These are phyloP conservation scores for Haemoproteus tartakovskyi DNA, from an alignment of 169 alveolate genomes.

Conservation along the genomic window DNA sequence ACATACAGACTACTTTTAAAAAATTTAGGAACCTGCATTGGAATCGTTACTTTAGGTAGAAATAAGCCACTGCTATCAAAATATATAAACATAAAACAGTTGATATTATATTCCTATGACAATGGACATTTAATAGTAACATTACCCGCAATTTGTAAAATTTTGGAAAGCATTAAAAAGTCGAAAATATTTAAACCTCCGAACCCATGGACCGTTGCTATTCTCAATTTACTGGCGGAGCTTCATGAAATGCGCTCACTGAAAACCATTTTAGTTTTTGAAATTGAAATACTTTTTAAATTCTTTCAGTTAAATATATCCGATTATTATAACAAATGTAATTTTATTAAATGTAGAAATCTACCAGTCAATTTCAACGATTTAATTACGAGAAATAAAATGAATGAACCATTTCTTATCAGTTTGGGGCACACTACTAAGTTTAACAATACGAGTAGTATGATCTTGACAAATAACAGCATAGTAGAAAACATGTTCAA, in stretches of 20 bases:
- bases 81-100: slow-evolving; percentile 84
- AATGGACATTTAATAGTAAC: slow-evolving; percentile 80
- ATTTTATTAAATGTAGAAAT: slow-evolving; percentile 38
- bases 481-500: too few relatives aligned
- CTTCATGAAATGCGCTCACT: slow-evolving; percentile 79
- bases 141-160: slow-evolving; percentile 87
- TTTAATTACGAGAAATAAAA: slow-evolving; percentile 22
- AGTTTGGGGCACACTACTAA: too few relatives aligned
- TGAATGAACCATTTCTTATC: too few relatives aligned
- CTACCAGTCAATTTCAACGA: slow-evolving; percentile 55
- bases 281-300: slow-evolving; percentile 81
- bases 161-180: slow-evolving; percentile 78
- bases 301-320: slow-evolving; percentile 73
- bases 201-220: slow-evolving; percentile 90
- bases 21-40: slow-evolving; percentile 88
- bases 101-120: slow-evolving; percentile 81
- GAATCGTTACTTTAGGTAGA: slow-evolving; percentile 83
- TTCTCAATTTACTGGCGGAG: slow-evolving; percentile 84
- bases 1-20: slow-evolving; percentile 84
- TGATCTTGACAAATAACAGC: too few relatives aligned
- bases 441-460: background rate
- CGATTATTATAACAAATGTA: slow-evolving; percentile 67
- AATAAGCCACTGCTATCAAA: slow-evolving; percentile 87
- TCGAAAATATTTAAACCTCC: slow-evolving; percentile 85
- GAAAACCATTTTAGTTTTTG: slow-evolving; percentile 83